phyloP scores from a whole-genome alignment of 257 asterid species.

The Solanum piurae region DNA sequence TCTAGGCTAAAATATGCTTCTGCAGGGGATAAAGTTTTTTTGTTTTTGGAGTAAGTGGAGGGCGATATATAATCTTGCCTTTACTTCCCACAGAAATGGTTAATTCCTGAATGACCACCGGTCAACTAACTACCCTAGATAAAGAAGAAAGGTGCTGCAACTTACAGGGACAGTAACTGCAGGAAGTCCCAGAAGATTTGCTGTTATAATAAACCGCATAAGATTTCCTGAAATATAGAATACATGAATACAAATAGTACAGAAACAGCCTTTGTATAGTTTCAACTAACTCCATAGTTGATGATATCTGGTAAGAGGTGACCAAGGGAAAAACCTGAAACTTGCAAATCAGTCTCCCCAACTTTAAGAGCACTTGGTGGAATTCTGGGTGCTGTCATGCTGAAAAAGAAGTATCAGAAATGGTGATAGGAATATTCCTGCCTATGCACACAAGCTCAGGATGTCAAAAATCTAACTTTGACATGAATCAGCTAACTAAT shows the following conservation, averaged over 20 bases:
- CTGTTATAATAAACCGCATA: slow-evolving; percentile 59
- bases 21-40: not conserved
- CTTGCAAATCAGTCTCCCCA: slow-evolving; percentile 78
- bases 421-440: not conserved
- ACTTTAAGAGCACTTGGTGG: slow-evolving; percentile 64
- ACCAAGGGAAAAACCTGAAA: slow-evolving; percentile 25
- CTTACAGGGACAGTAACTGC: slow-evolving; percentile 89
- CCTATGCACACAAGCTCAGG: not conserved
- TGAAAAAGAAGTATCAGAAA: slow-evolving; percentile 1
- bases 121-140: not conserved
- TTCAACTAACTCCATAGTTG: not conserved
- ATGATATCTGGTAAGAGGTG: not conserved
- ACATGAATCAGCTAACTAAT: not conserved
- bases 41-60: not conserved
- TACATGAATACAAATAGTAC: not conserved
- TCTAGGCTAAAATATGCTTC: not conserved
- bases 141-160: not conserved
- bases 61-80: not conserved
- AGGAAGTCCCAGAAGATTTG: slow-evolving; percentile 89
- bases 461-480: not conserved
- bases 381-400: slow-evolving; percentile 93
- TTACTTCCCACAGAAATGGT: not conserved
- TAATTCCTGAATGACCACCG: not conserved
- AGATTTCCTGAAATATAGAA: slow-evolving; percentile 49
- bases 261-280: not conserved